Conservation (phyloP, 2,329 filamentous ascomycete genomes). For the Alternaria sp. region DNA sequence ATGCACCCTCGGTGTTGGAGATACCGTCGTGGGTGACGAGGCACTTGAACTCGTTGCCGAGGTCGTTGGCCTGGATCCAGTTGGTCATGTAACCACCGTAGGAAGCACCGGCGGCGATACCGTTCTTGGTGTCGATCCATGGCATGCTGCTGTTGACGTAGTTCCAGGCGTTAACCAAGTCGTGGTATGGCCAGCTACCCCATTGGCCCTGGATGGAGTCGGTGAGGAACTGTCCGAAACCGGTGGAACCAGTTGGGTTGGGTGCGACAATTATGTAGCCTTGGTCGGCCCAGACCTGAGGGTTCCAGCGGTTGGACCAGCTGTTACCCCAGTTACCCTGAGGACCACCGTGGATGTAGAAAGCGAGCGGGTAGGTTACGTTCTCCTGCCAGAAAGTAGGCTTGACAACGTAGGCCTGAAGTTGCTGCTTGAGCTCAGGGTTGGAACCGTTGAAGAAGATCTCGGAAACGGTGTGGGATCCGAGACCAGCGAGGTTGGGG, state of each 20-base stretch:
- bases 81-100: conserved; percentile 61
- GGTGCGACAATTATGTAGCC: conserved; percentile 83
- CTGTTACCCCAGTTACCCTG: conserved; percentile 75
- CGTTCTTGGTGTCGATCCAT: conserved; percentile 72
- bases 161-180: conserved; percentile 80
- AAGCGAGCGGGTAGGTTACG: conserved; percentile 79
- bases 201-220: conserved; percentile 80
- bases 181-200: conserved; percentile 85
- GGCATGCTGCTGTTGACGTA: conserved; percentile 70
- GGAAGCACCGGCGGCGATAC: conserved; percentile 73
- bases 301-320: conserved; percentile 87
- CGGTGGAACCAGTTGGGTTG: conserved; percentile 85
- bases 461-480: conserved; percentile 67
- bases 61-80: conserved; percentile 86
- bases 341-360: conserved; percentile 83
- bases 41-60: conserved; percentile 85
- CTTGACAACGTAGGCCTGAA: conserved; percentile 72
- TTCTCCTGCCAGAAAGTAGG: conserved; percentile 68
- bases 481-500: conserved; percentile 70
- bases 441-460: conserved; percentile 74
- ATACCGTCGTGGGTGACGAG: conserved; percentile 89
- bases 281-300: conserved; percentile 83
- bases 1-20: conserved; percentile 63
- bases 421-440: conserved; percentile 58
- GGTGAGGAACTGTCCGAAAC: conserved; percentile 78